Conservation (phyloP, 1,284 basidiomycete genomes). For the Exsudoporus floridanus region DNA sequence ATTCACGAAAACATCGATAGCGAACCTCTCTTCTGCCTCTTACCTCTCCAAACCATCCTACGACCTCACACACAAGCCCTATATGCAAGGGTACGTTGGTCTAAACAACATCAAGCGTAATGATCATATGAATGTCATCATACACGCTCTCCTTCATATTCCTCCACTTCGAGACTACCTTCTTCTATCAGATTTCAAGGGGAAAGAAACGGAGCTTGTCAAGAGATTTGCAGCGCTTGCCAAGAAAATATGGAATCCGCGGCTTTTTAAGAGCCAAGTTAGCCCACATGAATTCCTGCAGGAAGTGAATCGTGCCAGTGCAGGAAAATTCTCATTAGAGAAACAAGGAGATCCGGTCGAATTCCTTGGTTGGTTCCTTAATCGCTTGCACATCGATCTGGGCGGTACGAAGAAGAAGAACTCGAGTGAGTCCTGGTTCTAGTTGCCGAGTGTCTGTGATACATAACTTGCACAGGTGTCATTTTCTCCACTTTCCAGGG, state of each 20-base stretch:
- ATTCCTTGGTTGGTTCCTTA: slow-evolving; percentile 95
- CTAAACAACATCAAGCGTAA: slow-evolving; percentile 97
- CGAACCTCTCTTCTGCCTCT: slow-evolving; percentile 54
- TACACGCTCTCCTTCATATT: slow-evolving; percentile 92
- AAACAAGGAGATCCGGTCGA: slow-evolving; percentile 96
- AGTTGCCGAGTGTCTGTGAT: slow-evolving; percentile 16
- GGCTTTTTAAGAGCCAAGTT: slow-evolving; percentile 96
- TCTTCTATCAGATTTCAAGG: slow-evolving; percentile 68
- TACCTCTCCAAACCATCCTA: slow-evolving; percentile 77
- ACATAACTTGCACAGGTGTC: slow-evolving; percentile 54
- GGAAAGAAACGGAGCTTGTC: slow-evolving; percentile 83
- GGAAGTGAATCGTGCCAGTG: slow-evolving; percentile 87
- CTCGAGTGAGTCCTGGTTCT: slow-evolving; percentile 61
- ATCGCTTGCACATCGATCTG: slow-evolving; percentile 88
- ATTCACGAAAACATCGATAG: slow-evolving; percentile 60
- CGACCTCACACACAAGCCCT: slow-evolving; percentile 79
- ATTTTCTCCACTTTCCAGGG: slow-evolving; percentile 96
- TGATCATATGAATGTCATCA: slow-evolving; percentile 97
- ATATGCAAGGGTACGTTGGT: slow-evolving; percentile 93
- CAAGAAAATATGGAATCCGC: slow-evolving; percentile 94
- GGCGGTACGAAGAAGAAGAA: slow-evolving; percentile 85
- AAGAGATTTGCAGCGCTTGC: slow-evolving; percentile 83
- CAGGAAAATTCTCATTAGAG: slow-evolving; percentile 88
- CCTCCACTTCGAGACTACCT: slow-evolving; percentile 87
- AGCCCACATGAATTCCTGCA: slow-evolving; percentile 98